Evolutionary conservation across 2,329 filamentous ascomycete species (phyloP), one percentile per base, ranked within the genome.

Genomic region (Clonostachys rhizophaga): DNA sequence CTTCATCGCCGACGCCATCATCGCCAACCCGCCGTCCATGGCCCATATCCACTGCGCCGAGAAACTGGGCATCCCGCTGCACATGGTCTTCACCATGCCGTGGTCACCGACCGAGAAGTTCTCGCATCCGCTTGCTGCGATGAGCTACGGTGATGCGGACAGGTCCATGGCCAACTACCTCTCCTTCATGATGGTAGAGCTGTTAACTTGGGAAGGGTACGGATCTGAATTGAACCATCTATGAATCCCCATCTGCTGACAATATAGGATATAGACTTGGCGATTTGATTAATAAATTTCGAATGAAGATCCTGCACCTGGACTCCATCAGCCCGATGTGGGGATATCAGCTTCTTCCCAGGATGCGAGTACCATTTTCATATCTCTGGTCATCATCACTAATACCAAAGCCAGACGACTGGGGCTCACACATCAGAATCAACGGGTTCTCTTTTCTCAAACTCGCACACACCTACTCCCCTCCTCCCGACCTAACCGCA

Each of bases 41-140:
- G 91, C 87, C 1, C 94, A 94, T 24, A 96, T 99, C 46, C 94
- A 99, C 64, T 95, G 99, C 54, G 92, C 94, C 2, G 94, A 99
- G 69, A 90, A 90, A 16, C 76, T 99, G 3, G 78, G 82, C 12
- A 95, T 99, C 40, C 94, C 94, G 0, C 97, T 99, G 65, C 97
- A 96, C 72, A 84, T 94, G 47, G 91, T 91, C 0, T 99, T 99
- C 62, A 95, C 91, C 17, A 99, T 99, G 94, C 94, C 94, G 0
- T 99, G 94, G 94, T 96, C 92, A 1, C 84, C 91, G 43, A 99
- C 94, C 14, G 79, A 92, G 45, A 91, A 91, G 1, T 99, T 97
- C 58, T 94, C 94, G 3, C 94, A 99, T 66, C 94, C 94, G 24
- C 24, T 39, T n/a, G 18, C 17, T n/a, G 34, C 47, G 20, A 47